These are phyloP conservation scores for Colletotrichum tofieldiae DNA, from an alignment of 2,329 filamentous ascomycete species.

Conservation along the genomic window DNA sequence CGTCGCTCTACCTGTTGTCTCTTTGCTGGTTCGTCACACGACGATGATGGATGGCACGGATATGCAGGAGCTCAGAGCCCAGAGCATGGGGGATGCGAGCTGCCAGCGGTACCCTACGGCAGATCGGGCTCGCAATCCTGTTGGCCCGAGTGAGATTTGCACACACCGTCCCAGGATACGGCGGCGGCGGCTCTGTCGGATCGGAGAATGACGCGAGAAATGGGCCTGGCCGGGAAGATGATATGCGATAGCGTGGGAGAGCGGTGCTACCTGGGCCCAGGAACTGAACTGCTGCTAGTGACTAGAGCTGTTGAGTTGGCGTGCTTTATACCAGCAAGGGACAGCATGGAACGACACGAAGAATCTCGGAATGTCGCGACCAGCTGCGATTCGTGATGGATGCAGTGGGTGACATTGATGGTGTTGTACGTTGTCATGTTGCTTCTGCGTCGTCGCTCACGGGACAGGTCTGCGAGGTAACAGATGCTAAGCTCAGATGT, in stretches of 20 bases:
- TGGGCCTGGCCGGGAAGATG: conserved; percentile 29
- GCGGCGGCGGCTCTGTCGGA: conserved; percentile 42
- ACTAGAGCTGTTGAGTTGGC: background rate
- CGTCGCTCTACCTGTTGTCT: conserved; percentile 2
- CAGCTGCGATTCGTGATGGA: conserved; percentile 6
- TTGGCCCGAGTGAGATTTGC: conserved; percentile 13
- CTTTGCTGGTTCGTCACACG: conserved; percentile 18
- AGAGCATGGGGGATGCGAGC: conserved; percentile 28
- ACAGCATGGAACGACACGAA: background rate
- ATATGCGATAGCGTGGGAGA: conserved; percentile 34
- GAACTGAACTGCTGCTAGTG: background rate
- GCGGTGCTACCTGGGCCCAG: background rate
- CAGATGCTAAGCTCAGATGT: background rate
- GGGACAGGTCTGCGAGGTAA: background rate
- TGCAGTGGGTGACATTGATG: conserved; percentile 1
- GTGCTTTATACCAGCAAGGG: background rate
- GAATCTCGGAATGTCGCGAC: background rate
- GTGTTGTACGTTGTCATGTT: background rate
- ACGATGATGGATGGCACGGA: conserved; percentile 37
- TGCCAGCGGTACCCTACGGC: conserved; percentile 26
- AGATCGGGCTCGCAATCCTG: conserved; percentile 8
- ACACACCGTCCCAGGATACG: conserved; percentile 30
- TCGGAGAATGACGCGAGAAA: conserved; percentile 36
- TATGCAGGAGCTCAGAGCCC: conserved; percentile 38
- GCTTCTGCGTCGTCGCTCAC: background rate